phyloP scores from a whole-genome alignment of 2,329 filamentous ascomycete species.

The Pseudocercospora fuligena region DNA sequence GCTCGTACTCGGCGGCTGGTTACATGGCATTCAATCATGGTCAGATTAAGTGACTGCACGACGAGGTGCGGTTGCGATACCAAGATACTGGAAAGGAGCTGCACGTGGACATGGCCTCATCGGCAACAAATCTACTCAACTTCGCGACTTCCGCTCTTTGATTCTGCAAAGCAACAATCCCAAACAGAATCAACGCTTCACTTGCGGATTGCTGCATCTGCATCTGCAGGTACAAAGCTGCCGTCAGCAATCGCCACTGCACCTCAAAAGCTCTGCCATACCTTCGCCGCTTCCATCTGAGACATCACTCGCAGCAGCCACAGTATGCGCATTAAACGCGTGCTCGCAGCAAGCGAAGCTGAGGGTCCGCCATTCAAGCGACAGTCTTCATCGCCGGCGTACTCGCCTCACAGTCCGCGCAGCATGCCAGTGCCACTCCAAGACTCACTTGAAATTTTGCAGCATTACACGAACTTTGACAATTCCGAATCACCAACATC shows the following conservation, averaged over 20 bases:
- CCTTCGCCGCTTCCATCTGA: neutral
- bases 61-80: no score
- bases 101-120: no score
- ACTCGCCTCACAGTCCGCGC: neutral
- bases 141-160: no score
- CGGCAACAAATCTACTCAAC: no score
- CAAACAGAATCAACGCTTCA: neutral
- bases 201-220: neutral
- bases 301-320: neutral
- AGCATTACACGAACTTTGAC: neutral
- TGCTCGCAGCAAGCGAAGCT: neutral
- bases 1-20: no score
- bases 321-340: neutral
- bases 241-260: neutral
- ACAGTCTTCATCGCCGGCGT: neutral
- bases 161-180: no score
- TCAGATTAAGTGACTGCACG: no score
- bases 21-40: no score
- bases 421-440: neutral
- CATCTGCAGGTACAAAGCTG: neutral
- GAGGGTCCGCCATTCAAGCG: neutral
- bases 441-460: neutral
- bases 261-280: neutral
- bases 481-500: neutral
- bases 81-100: no score